These are phyloP conservation scores for Dissophora ornata DNA, from an alignment of 192 early-diverging fungal genomes.

Conservation along the genomic window DNA sequence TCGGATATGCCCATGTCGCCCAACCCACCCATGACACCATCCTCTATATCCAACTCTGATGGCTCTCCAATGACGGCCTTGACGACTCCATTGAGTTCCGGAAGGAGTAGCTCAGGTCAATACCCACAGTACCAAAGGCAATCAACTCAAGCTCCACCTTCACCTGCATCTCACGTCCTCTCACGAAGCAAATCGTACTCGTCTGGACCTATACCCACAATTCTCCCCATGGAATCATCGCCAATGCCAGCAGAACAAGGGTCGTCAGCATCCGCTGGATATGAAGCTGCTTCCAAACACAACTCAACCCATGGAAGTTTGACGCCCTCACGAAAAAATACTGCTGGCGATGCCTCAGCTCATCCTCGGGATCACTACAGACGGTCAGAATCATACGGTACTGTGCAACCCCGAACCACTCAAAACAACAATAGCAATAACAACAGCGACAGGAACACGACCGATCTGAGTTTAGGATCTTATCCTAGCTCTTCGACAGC, in stretches of 20 bases:
- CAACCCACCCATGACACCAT: constrained; percentile 51
- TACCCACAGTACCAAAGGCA: constrained; percentile 25
- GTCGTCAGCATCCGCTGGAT: neutral
- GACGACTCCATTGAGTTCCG: constrained; percentile 49
- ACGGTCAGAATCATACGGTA: constrained; percentile 45
- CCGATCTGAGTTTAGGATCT: constrained; percentile 1
- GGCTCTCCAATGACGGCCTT: constrained; percentile 42
- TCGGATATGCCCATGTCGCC: constrained; percentile 52
- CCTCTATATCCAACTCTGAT: constrained; percentile 44
- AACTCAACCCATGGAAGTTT: constrained; percentile 20
- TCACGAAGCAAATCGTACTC: constrained; percentile 46
- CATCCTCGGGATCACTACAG: constrained; percentile 30
- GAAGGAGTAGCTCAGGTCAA: constrained; percentile 45
- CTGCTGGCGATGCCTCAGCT: neutral
- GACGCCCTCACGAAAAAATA: constrained; percentile 19
- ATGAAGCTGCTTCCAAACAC: constrained; percentile 24
- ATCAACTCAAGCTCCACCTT: constrained; percentile 31
- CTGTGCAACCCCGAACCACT: constrained; percentile 15
- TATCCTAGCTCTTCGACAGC: constrained; percentile 1
- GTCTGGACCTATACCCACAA: constrained; percentile 44
- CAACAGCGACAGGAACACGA: neutral
- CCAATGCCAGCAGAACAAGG: constrained; percentile 17
- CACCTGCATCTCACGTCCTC: constrained; percentile 29
- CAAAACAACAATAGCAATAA: neutral
- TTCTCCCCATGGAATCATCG: constrained; percentile 31